These are phyloP conservation scores for Cladosporium colombiae DNA, from an alignment of 2,329 filamentous ascomycete species.

Conservation along the genomic window DNA sequence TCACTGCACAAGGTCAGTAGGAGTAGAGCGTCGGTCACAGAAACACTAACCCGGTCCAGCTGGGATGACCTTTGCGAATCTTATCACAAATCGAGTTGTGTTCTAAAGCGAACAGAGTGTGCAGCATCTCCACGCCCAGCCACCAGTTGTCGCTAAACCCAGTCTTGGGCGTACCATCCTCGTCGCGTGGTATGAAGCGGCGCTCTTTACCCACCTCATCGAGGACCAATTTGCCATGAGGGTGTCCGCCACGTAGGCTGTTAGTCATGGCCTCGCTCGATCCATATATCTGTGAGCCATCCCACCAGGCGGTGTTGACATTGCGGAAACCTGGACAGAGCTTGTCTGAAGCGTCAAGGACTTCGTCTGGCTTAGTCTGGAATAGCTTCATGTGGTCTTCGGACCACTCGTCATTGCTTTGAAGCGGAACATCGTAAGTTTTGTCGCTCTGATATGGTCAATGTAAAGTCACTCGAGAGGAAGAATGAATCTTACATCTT, in stretches of 20 bases:
- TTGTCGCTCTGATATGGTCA: constrained; percentile 21
- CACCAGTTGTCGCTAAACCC: constrained; percentile 52
- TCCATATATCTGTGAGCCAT: constrained; percentile 51
- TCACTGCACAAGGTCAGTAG: constrained; percentile 28
- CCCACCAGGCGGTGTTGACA: constrained; percentile 50
- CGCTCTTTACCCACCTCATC: constrained; percentile 35
- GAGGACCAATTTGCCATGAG: constrained; percentile 45
- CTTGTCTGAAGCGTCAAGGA: constrained; percentile 41
- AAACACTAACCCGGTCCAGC: constrained; percentile 33
- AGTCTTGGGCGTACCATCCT: constrained; percentile 42
- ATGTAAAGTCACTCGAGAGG: background rate
- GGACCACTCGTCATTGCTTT: constrained; percentile 25
- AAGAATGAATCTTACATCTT: background rate
- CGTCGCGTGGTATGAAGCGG: constrained; percentile 44
- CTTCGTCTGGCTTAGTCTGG: constrained; percentile 39
- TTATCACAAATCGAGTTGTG: constrained; percentile 49
- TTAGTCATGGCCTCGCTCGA: constrained; percentile 42
- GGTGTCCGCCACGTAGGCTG: constrained; percentile 38
- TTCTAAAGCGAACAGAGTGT: constrained; percentile 50
- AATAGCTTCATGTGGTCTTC: constrained; percentile 41
- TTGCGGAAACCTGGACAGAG: constrained; percentile 47
- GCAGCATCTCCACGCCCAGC: constrained; percentile 50
- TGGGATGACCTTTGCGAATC: constrained; percentile 40
- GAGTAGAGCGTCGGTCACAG: background rate
- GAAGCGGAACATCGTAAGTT: constrained; percentile 23